Evolutionary conservation across 1,139 yeast species (phyloP), one percentile per base, ranked within the genome.

Genomic region (Kurtzmaniella quercitrusa): DNA sequence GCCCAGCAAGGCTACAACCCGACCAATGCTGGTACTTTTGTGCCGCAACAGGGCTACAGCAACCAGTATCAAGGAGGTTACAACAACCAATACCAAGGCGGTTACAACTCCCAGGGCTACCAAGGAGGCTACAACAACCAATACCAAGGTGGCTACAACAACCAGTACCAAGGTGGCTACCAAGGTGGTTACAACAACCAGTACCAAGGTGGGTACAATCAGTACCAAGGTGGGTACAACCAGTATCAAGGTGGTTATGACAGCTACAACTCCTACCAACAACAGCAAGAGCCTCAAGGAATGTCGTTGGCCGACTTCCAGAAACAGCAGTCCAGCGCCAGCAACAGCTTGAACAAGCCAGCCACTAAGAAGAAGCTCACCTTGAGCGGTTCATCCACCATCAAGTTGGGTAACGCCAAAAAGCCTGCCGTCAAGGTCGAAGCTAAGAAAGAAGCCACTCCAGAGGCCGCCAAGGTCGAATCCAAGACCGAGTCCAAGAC

Each of bases 301-400:
- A 82, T 88, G 90, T 81, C 95, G 34, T 75, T 90, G 56, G 95
- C 90, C 46, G 96, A 90, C 59, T 89, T 82, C 68, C 87, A 88
- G 65, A 85, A 84, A 61, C 84, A 83, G 63, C 79, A 83, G 59
- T 68, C 73, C 48, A 70, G 67, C 8, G 53, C 66, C 46, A 68
- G 55, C 54, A 56, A 67, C 47, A 56, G 65, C 48, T 64, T 71
- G 57, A 70, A 67, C 56, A 82, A 83, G 58, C 86, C 88, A 48
- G 38, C 21, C 11, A 36, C 16, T 17, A 73, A 73, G 59, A 70
- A 64, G 56, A 80, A 82, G 38, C 74, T 85, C 61, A 84, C 84
- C 60, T 71, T 85, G 60, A 82, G 82, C 11, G 68, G 83, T 33
- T 76, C 83, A 36, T 77, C 86, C 12, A 82, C 82, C 49, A 80